Conservation (phyloP, 2,329 filamentous ascomycete species). For the Polychaeton citri region DNA sequence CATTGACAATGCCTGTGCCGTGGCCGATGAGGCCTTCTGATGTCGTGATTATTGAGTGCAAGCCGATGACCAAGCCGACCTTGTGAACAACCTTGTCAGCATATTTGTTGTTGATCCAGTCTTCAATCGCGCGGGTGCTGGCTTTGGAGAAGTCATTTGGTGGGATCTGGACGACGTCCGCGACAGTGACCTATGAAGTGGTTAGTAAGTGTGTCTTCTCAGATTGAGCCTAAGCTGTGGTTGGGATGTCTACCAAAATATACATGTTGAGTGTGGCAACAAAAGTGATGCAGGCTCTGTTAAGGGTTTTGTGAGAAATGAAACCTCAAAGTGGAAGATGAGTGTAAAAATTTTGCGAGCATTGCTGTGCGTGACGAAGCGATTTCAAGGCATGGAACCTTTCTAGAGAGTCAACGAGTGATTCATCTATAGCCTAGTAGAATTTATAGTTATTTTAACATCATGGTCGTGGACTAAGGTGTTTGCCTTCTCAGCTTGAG, state of each 20-base stretch:
- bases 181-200: conserved; percentile 62
- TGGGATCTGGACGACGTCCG: conserved; percentile 84
- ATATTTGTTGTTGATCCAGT: conserved; percentile 95
- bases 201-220: neutral
- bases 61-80: conserved; percentile 81
- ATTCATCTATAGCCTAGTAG: too few relatives aligned
- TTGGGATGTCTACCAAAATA: neutral
- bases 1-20: conserved; percentile 81
- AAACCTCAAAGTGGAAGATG: too few relatives aligned
- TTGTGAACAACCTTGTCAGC: conserved; percentile 92
- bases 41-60: conserved; percentile 79
- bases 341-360: too few relatives aligned
- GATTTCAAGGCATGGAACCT: too few relatives aligned
- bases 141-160: conserved; percentile 79
- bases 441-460: too few relatives aligned
- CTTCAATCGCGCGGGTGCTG: conserved; percentile 75
- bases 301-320: neutral
- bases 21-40: conserved; percentile 92
- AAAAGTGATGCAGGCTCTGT: neutral
- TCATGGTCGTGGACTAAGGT: too few relatives aligned
- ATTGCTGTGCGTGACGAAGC: too few relatives aligned
- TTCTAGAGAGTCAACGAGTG: too few relatives aligned
- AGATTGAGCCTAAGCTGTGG: neutral
- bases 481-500: neutral
- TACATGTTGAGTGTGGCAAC: neutral